A percentile compares a stretch with the other conserved stretches of the same genome.
Conservation (phyloP, 2,329 filamentous ascomycete species). For the Fusarium sp. region DNA sequence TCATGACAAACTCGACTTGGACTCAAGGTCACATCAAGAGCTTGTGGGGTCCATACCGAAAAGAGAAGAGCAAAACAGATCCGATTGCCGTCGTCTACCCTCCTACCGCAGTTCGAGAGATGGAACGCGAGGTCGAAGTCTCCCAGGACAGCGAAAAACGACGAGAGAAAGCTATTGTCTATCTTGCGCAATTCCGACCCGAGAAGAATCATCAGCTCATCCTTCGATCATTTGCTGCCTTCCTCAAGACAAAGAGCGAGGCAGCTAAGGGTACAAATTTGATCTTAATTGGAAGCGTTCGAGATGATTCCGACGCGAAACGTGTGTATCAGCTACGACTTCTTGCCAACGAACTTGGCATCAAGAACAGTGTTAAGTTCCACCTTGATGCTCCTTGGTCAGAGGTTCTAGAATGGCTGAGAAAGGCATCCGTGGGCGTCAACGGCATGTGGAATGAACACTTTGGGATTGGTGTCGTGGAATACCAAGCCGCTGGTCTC, state of each 20-base stretch:
- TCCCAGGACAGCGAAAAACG: conserved; percentile 73
- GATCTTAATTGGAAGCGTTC: conserved; percentile 90
- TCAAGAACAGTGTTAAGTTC: conserved; percentile 88
- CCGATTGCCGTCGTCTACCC: conserved; percentile 86
- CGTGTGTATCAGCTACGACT: conserved; percentile 89
- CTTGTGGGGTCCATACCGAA: conserved; percentile 76
- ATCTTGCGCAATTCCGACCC: conserved; percentile 96
- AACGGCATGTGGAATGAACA: conserved; percentile 99
- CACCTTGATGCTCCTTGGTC: conserved; percentile 91
- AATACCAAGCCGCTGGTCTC: conserved; percentile 95
- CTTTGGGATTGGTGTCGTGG: conserved; percentile 97
- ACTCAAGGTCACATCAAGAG: conserved; percentile 84
- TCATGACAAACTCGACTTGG: conserved; percentile 98
- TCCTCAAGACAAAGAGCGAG: conserved; percentile 67
- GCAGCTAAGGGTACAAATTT: conserved; percentile 71
- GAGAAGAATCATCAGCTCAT: conserved; percentile 96
- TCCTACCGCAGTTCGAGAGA: conserved; percentile 87
- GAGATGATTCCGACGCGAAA: conserved; percentile 82
- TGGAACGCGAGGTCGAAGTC: conserved; percentile 79
- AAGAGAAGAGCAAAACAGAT: conserved; percentile 56
- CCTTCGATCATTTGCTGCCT: conserved; percentile 83
- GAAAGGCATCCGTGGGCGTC: conserved; percentile 82
- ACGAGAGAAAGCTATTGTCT: conserved; percentile 80
- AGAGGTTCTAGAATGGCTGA: conserved; percentile 82
- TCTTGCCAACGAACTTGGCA: conserved; percentile 84